These are phyloP conservation scores for Nothopassalora personata DNA, from an alignment of 2,329 filamentous ascomycete species.

Conservation along the genomic window DNA sequence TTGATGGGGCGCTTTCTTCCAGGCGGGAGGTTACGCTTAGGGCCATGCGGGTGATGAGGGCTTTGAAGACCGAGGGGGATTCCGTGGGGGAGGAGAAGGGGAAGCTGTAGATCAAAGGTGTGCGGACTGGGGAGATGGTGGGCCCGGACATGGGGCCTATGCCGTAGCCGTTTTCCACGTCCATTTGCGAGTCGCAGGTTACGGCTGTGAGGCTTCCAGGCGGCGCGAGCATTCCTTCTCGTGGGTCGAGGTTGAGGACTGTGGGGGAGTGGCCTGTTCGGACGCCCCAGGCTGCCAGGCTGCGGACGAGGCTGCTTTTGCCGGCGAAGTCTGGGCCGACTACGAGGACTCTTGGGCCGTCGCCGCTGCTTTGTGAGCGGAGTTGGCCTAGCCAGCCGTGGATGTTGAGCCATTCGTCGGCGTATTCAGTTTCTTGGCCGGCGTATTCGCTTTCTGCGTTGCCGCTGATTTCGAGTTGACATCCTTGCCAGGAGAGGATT, in stretches of 20 bases:
- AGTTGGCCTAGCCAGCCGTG: conserved; percentile 79
- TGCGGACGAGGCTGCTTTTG: conserved; percentile 49
- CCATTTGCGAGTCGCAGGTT: conserved; percentile 81
- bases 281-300: conserved; percentile 75
- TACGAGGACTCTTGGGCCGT: conserved; percentile 72
- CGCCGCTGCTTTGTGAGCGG: conserved; percentile 43
- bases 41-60: conserved; percentile 69
- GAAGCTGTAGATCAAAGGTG: conserved; percentile 86
- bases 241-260: conserved; percentile 79
- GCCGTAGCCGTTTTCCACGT: conserved; percentile 79
- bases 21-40: conserved; percentile 72
- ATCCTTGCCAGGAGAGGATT: conserved; percentile 89
- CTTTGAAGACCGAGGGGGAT: conserved; percentile 64
- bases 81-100: conserved; percentile 69
- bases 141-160: conserved; percentile 87
- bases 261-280: conserved; percentile 71
- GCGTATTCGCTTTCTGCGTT: conserved; percentile 63
- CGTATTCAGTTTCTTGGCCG: conserved; percentile 70
- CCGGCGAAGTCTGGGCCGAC: conserved; percentile 73
- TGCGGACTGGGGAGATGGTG: conserved; percentile 79
- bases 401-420: conserved; percentile 74
- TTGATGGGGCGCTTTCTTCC: conserved; percentile 66
- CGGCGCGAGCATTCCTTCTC: conserved; percentile 54
- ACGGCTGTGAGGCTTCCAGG: conserved; percentile 78
- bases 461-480: conserved; percentile 71